Evolutionary conservation across 495 filamentous ascomycete genomes (phyloP).

Genomic region (Talaromyces adpressus): DNA sequence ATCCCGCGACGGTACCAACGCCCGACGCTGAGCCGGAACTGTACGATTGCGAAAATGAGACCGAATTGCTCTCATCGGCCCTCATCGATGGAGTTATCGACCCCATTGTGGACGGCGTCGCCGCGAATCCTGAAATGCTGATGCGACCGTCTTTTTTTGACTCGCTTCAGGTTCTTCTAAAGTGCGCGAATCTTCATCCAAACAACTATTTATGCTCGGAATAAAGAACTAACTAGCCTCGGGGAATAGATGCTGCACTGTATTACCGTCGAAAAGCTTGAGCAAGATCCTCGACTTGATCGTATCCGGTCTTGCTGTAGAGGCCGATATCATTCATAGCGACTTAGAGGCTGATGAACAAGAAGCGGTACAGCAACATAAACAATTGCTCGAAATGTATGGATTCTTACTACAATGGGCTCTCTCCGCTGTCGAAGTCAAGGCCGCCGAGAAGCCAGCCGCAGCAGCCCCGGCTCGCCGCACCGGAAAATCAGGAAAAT

Average conservation of each 20-base stretch:
- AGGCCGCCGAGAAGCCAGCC: conserved; percentile 80
- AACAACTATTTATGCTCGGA: conserved; percentile 35
- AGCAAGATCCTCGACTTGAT: conserved; percentile 93
- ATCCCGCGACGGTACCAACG: conserved; percentile 76
- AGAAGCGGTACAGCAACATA: conserved; percentile 77
- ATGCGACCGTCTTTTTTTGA: conserved; percentile 73
- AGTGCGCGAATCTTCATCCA: conserved; percentile 50
- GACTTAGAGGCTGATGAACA: conserved; percentile 90
- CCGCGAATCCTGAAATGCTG: conserved; percentile 84
- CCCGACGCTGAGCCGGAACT: conserved; percentile 79
- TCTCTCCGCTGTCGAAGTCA: conserved; percentile 84
- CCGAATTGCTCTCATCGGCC: conserved; percentile 68
- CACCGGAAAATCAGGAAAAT: conserved; percentile 71
- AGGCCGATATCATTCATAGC: conserved; percentile 77
- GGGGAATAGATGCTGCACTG: conserved; percentile 69
- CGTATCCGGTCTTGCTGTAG: conserved; percentile 85
- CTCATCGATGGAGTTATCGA: conserved; percentile 82
- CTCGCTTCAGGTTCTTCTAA: conserved; percentile 89
- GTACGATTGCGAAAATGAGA: conserved; percentile 85
- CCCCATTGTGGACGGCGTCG: conserved; percentile 87
- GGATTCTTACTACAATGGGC: conserved; percentile 94
- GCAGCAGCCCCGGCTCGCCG: conserved; percentile 59
- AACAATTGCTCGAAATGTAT: conserved; percentile 86
- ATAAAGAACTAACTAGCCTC: conserved; percentile 41
- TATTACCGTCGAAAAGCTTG: conserved; percentile 69